phyloP scores from a whole-genome alignment of 1,139 yeast species.

The Diutina sp. region DNA sequence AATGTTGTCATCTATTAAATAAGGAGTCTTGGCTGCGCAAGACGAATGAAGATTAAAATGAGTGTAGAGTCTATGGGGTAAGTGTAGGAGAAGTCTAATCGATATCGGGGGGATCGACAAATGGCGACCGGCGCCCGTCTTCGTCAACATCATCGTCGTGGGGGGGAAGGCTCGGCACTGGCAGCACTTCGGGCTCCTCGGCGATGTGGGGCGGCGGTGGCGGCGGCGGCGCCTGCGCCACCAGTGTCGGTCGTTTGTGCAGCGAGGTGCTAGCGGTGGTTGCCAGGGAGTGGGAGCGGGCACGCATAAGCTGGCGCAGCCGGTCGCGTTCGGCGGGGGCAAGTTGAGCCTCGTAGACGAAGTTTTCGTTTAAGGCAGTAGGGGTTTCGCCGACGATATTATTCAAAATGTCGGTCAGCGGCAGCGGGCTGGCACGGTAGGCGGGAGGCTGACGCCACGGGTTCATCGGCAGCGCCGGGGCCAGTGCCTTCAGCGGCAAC shows the following conservation, averaged over 20 bases:
- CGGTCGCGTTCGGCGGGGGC: neutral
- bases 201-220: neutral
- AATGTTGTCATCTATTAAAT: neutral
- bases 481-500: constrained; percentile 1
- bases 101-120: neutral
- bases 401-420: neutral
- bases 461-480: neutral
- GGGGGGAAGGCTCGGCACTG: neutral
- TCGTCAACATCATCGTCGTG: neutral
- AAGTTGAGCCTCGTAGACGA: neutral
- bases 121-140: neutral
- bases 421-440: neutral
- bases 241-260: neutral
- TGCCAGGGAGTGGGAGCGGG: neutral
- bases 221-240: neutral
- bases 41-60: neutral
- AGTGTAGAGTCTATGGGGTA: neutral
- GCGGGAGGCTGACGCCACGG: neutral
- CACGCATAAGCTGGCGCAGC: neutral
- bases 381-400: neutral
- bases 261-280: neutral
- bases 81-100: neutral
- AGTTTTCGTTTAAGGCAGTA: neutral
- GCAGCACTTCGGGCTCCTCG: neutral
- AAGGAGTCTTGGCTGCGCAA: neutral